phyloP scores from a whole-genome alignment of 768 basidiomycete species.

The Hericium rajendrae region DNA sequence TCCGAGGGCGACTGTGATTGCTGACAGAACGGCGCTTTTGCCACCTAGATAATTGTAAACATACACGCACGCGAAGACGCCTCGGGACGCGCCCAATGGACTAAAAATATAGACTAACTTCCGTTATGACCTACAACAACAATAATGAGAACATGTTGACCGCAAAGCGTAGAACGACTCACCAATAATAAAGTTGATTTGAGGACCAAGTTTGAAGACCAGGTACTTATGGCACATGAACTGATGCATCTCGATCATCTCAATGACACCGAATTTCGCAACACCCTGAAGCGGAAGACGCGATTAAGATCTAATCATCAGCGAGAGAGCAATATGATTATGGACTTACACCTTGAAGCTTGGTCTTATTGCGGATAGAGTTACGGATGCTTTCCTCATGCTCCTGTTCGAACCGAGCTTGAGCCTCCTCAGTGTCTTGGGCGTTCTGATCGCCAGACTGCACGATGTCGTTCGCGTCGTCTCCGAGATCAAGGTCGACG shows the following conservation, averaged over 20 bases:
- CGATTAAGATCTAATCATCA: not conserved
- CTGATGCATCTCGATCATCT: conserved; percentile 76
- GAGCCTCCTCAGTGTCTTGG: conserved; percentile 39
- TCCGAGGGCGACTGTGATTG: conserved; percentile 86
- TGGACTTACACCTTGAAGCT: conserved; percentile 36
- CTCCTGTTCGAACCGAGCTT: conserved; percentile 55
- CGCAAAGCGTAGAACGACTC: conserved; percentile 14
- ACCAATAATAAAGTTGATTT: conserved; percentile 98
- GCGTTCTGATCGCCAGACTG: conserved; percentile 6
- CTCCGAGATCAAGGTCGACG: conserved; percentile 9
- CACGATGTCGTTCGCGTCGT: conserved; percentile 15
- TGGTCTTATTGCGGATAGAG: conserved; percentile 36
- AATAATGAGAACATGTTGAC: not conserved
- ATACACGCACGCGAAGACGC: not conserved
- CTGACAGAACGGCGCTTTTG: conserved; percentile 90
- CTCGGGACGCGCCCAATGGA: not conserved
- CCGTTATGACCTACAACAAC: conserved; percentile 70
- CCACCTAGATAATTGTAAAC: conserved; percentile 47
- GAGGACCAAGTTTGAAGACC: conserved; percentile 78
- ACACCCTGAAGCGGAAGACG: conserved; percentile 38
- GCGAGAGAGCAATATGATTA: not conserved
- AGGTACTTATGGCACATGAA: conserved; percentile 95
- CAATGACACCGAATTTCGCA: conserved; percentile 84
- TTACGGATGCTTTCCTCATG: conserved; percentile 47
- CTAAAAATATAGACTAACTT: conserved; percentile 44